phyloP scores from a whole-genome alignment of 2,329 filamentous ascomycete species.

The Hypoxylon sp. region DNA sequence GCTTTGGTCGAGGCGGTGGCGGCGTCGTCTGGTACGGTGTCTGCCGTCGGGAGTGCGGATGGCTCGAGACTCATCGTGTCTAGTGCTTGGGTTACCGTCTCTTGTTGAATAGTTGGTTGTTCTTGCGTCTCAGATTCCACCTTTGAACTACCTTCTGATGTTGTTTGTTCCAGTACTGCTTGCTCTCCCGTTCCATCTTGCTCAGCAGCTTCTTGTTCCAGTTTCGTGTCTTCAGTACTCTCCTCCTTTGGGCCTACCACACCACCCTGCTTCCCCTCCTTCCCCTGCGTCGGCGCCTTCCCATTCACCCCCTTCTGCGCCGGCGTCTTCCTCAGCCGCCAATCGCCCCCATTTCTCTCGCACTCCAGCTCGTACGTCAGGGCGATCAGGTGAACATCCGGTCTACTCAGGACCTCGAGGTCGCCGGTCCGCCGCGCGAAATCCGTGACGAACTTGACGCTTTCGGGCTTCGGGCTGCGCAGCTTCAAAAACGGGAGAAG shows the following conservation, averaged over 20 bases:
- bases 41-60: conserved; percentile 33
- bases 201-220: conserved; percentile 13
- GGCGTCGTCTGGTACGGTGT: conserved; percentile 31
- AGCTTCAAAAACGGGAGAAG: conserved; percentile 87
- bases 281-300: conserved; percentile 65
- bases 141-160: conserved; percentile 8
- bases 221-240: conserved; percentile 24
- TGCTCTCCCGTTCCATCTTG: conserved; percentile 37
- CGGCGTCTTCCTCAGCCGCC: conserved; percentile 81
- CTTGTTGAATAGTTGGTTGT: conserved; percentile 38
- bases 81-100: conserved; percentile 42
- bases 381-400: conserved; percentile 90
- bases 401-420: conserved; percentile 84
- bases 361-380: conserved; percentile 95
- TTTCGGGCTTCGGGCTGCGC: conserved; percentile 78
- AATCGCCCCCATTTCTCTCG: conserved; percentile 89
- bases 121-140: conserved; percentile 20
- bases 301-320: conserved; percentile 84
- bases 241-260: not conserved
- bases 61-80: conserved; percentile 45
- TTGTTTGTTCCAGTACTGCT: conserved; percentile 1
- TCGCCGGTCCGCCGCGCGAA: conserved; percentile 94
- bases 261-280: conserved; percentile 46
- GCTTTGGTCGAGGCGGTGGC: conserved; percentile 21
- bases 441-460: conserved; percentile 81